Conservation (phyloP, 75 land plant genomes). For the Pinus taeda region DNA sequence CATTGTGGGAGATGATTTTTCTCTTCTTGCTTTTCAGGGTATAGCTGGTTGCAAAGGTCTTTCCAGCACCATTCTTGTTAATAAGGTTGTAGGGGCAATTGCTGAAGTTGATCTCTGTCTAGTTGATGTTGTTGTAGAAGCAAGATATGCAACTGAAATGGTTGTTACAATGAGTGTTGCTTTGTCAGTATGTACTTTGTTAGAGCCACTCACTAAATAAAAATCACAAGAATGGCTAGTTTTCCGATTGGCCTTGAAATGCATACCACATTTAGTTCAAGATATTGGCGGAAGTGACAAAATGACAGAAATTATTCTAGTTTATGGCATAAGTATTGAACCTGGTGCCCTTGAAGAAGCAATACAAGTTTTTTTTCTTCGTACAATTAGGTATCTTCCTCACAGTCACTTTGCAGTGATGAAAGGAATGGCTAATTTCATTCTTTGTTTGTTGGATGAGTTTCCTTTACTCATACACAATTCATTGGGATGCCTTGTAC, state of each 20-base stretch:
- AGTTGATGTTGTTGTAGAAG: slow-evolving; percentile 81
- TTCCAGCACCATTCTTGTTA: slow-evolving; percentile 89
- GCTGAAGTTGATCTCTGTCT: slow-evolving; percentile 83
- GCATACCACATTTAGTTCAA: no score
- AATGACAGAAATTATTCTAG: slow-evolving; percentile 78
- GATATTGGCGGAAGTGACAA: no score
- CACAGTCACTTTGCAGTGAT: slow-evolving; percentile 95
- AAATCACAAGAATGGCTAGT: no score
- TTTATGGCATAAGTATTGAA: slow-evolving; percentile 93
- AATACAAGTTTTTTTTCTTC: slow-evolving; percentile 81
- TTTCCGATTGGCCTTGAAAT: no score
- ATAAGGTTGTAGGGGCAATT: slow-evolving; percentile 97
- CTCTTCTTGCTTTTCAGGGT: slow-evolving; percentile 85
- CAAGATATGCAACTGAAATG: slow-evolving; percentile 69
- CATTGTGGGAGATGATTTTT: slow-evolving; percentile 97
- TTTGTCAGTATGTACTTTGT: slow-evolving; percentile 82
- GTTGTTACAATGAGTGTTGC: slow-evolving; percentile 99
- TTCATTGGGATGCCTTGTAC: slow-evolving; percentile 82
- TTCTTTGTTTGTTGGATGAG: slow-evolving; percentile 85
- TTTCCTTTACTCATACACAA: slow-evolving; percentile 91
- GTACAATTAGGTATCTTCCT: slow-evolving; percentile 85
- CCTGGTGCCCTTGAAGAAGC: slow-evolving; percentile 99
- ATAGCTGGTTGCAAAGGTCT: slow-evolving; percentile 87
- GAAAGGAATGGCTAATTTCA: slow-evolving; percentile 96
- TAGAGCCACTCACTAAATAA: slow-evolving; percentile 15